Base-by-base conservation (phyloP, 306 rosid genomes). In the Luffa aegyptiaca region DNA sequence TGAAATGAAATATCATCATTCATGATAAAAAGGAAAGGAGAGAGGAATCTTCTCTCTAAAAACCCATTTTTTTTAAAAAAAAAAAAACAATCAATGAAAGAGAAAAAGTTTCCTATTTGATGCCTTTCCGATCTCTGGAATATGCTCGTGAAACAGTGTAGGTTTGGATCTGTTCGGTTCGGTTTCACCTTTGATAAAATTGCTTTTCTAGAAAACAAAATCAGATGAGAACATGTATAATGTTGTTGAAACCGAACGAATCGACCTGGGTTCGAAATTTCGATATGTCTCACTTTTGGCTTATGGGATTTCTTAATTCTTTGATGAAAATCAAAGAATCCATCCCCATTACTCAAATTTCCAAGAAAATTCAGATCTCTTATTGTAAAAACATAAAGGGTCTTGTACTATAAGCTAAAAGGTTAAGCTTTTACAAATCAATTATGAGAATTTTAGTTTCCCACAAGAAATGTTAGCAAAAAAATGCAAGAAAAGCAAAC, bases 31-130 rank as follows among this genome's bases (percentile, higher is more conserved):
- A 75, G 78, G 59, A 31, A 74, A 74, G 12, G 39, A 16, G 39
- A 16, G 65, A 39, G 80, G 75, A 77, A 58, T 77, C 80, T 77
- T 77, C 80, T 77, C 75, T 69, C 75, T 68, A 16, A 11, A 64
- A 39, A 31, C 73, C 61, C 42, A 39, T 39, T 39, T 26, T 26
- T 26, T 26, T 26, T 26, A 26, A 26, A 26, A 26, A 26, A 26
- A 26, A 26, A 26, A 26, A 26, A 26, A 0, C 31, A 26, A 26
- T 26, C 31, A 26, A 26, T 26, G 31, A 26, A 26, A 26, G 31
- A 26, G 31, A 26, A 39, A 4, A 57, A 5, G 0, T 18, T 57
- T 18, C 31, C 31, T 8, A 18, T 57, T 57, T 57, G 63, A 57
- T 57, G 35, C 3, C 63, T 57, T 57, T 57, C 0, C 1, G 16